Evolutionary conservation across 176 grass and related monocot species (phyloP).

Genomic region (Musa schizocarpa): DNA sequence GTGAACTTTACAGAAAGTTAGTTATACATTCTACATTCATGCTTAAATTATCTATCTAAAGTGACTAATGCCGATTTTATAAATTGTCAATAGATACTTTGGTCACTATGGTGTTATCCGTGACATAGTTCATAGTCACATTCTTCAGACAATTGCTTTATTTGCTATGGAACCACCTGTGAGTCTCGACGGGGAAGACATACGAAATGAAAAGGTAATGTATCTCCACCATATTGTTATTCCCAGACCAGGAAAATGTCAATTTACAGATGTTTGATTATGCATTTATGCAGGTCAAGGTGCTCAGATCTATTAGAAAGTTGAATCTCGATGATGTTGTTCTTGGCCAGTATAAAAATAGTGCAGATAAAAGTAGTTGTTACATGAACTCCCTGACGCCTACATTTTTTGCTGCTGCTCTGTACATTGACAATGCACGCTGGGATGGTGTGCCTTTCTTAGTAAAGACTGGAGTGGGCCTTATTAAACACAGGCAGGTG

Average conservation of each 20-base stretch:
- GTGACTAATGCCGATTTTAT: background rate
- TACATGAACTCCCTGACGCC: slow-evolving; percentile 75
- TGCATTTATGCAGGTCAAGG: slow-evolving; percentile 52
- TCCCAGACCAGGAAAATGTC: background rate
- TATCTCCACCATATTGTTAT: background rate
- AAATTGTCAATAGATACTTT: slow-evolving; percentile 50
- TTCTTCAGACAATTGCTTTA: slow-evolving; percentile 83
- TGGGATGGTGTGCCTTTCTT: slow-evolving; percentile 97
- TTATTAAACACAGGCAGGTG: slow-evolving; percentile 71
- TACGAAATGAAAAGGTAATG: slow-evolving; percentile 88
- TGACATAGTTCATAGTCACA: slow-evolving; percentile 88
- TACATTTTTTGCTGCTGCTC: slow-evolving; percentile 78
- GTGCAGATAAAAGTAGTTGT: slow-evolving; percentile 36
- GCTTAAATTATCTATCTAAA: background rate
- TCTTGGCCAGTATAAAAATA: slow-evolving; percentile 80
- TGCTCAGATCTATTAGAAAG: slow-evolving; percentile 80
- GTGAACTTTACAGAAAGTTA: no score
- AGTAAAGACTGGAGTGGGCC: slow-evolving; percentile 84
- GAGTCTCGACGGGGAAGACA: slow-evolving; percentile 89
- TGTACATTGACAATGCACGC: slow-evolving; percentile 93
- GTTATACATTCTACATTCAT: no score
- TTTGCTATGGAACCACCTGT: slow-evolving; percentile 94
- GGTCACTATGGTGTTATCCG: slow-evolving; percentile 79
- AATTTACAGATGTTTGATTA: background rate
- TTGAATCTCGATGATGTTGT: slow-evolving; percentile 71